phyloP scores from a whole-genome alignment of 441 rosid species.

The Daphne laureola region DNA sequence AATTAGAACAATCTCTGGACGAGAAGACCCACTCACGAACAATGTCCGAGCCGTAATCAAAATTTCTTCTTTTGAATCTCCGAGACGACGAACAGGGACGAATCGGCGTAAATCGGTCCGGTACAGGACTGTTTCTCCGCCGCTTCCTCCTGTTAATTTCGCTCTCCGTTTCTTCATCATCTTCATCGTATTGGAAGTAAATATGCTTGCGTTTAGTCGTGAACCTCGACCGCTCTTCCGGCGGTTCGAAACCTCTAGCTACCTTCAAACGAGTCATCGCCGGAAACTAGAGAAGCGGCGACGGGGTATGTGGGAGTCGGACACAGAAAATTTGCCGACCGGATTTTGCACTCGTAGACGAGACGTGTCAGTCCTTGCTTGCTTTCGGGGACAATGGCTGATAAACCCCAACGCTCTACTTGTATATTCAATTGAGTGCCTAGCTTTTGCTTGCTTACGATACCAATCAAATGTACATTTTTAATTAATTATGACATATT shows the following conservation, averaged over 20 bases:
- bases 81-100: slow-evolving; percentile 16
- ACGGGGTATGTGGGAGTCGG: too few species aligned
- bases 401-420: too few species aligned
- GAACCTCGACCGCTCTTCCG: slow-evolving; percentile 16
- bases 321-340: too few species aligned
- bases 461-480: too few species aligned
- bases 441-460: too few species aligned
- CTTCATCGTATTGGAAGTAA: slow-evolving; percentile 12
- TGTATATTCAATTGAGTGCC: too few species aligned
- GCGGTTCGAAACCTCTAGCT: slow-evolving; percentile 6
- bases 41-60: slow-evolving; percentile 14
- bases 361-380: too few species aligned
- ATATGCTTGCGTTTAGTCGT: slow-evolving; percentile 23
- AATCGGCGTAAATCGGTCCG: slow-evolving; percentile 26
- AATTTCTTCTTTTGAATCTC: slow-evolving; percentile 20
- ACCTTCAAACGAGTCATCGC: slow-evolving; percentile 16
- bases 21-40: slow-evolving; percentile 66
- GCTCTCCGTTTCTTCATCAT: slow-evolving; percentile 20
- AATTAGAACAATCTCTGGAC: slow-evolving; percentile 31
- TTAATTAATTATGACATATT: too few species aligned
- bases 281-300: too few species aligned
- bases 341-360: too few species aligned
- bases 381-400: too few species aligned
- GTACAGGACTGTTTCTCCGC: slow-evolving; percentile 10
- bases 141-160: slow-evolving; percentile 20